Conservation (phyloP, 768 basidiomycete genomes). For the Tylopilus sp. region DNA sequence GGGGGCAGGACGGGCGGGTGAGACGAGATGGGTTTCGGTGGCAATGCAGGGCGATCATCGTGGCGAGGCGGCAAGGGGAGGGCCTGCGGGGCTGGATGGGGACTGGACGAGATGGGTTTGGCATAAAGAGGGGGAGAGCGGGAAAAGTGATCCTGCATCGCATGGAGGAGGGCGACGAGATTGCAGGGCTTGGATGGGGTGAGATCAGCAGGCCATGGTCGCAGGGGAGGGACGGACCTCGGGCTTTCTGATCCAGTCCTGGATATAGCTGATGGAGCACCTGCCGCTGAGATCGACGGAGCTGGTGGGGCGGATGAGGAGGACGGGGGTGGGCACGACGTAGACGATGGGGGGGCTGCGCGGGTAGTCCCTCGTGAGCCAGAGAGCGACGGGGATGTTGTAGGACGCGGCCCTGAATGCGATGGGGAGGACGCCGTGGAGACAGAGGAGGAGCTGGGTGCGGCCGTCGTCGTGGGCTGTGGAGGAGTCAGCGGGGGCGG, state of each 20-base stretch:
- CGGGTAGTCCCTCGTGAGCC: slow-evolving; percentile 86
- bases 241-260: slow-evolving; percentile 75
- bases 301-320: slow-evolving; percentile 78
- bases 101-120: slow-evolving; percentile 50
- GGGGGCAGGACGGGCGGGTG: slow-evolving; percentile 8
- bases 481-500: not conserved
- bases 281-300: slow-evolving; percentile 80
- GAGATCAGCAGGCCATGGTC: not conserved
- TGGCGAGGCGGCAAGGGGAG: slow-evolving; percentile 19
- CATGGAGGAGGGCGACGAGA: slow-evolving; percentile 68
- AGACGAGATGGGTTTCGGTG: slow-evolving; percentile 35
- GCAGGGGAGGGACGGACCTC: slow-evolving; percentile 39
- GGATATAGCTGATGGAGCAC: slow-evolving; percentile 65
- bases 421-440: slow-evolving; percentile 92
- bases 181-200: slow-evolving; percentile 59
- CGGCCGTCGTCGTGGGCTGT: slow-evolving; percentile 93
- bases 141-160: slow-evolving; percentile 82
- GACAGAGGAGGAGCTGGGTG: slow-evolving; percentile 83
- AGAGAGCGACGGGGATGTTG: slow-evolving; percentile 91
- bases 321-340: slow-evolving; percentile 87
- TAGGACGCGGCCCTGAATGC: slow-evolving; percentile 71
- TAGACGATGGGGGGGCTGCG: slow-evolving; percentile 78
- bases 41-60: slow-evolving; percentile 37
- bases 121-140: slow-evolving; percentile 86
- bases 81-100: slow-evolving; percentile 21